A percentile compares a stretch with the other conserved stretches of the same genome.
Evolutionary conservation across 129 eudicot genomes (phyloP).

Genomic region (Smallanthus sonchifolius): DNA sequence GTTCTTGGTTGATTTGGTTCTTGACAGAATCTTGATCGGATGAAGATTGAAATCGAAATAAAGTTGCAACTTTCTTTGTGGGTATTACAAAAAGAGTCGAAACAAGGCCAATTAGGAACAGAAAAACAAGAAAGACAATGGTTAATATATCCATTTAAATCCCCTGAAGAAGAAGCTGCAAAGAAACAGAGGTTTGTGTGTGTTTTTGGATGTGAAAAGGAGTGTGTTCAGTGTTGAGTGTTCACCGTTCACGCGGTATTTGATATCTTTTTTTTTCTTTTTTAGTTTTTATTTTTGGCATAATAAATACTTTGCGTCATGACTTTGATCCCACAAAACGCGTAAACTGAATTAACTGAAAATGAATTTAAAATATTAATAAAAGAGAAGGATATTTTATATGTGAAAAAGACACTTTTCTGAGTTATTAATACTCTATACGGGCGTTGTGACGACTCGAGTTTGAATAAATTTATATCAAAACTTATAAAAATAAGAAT

Average conservation of each 20-base stretch:
- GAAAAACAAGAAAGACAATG: constrained; percentile 27
- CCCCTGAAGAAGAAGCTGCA: constrained; percentile 17
- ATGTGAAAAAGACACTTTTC: neutral
- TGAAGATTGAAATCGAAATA: constrained; percentile 9
- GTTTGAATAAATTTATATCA: too few relatives aligned
- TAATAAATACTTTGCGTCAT: constrained; percentile 5
- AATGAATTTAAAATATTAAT: neutral
- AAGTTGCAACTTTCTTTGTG: constrained; percentile 32
- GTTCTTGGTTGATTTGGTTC: neutral
- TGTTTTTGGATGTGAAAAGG: constrained; percentile 11
- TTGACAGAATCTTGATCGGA: constrained; percentile 14
- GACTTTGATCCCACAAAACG: constrained; percentile 65
- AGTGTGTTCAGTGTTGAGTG: neutral
- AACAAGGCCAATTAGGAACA: constrained; percentile 48
- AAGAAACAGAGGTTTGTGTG: constrained; percentile 29
- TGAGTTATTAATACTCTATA: neutral
- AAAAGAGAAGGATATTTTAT: neutral
- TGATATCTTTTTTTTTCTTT: constrained; percentile 14
- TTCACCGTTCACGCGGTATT: constrained; percentile 42
- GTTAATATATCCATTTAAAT: constrained; percentile 31
- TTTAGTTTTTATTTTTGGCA: neutral
- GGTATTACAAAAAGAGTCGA: constrained; percentile 39
- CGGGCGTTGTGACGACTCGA: too few relatives aligned
- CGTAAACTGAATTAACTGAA: constrained; percentile 40
- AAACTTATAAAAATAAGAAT: too few relatives aligned